Percentiles rank a stretch among this genome's conserved stretches.
These are phyloP conservation scores for Ceratocystis cacaofunesta DNA, from an alignment of 2,329 filamentous ascomycete species.

Conservation along the genomic window DNA sequence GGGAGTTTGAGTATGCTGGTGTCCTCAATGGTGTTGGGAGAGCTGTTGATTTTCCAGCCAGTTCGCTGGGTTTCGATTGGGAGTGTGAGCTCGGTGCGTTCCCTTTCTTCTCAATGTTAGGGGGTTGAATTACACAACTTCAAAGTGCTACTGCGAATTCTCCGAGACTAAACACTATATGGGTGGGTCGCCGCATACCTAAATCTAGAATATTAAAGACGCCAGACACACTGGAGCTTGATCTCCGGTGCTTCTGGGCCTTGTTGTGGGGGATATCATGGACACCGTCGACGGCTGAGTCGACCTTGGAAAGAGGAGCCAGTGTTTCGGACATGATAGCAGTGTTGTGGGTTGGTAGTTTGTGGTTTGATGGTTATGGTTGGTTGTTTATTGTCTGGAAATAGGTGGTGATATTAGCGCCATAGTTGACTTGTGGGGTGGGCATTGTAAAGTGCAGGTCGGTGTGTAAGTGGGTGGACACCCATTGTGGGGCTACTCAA, in stretches of 20 bases:
- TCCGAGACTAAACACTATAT: conserved; percentile 6
- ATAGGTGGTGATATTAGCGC: background rate
- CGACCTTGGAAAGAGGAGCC: conserved; percentile 63
- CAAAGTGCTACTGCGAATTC: background rate
- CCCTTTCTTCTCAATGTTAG: conserved; percentile 44
- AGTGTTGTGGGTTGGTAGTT: conserved; percentile 6
- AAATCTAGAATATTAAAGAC: conserved; percentile 67
- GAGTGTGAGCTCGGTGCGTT: conserved; percentile 56
- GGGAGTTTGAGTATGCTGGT: conserved; percentile 68
- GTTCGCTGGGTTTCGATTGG: conserved; percentile 73
- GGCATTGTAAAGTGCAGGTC: background rate
- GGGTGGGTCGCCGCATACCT: conserved; percentile 38
- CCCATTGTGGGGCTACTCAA: background rate
- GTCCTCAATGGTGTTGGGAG: conserved; percentile 63
- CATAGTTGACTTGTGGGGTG: background rate
- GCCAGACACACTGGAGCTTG: conserved; percentile 57
- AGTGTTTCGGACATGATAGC: conserved; percentile 28
- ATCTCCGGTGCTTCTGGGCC: conserved; percentile 49
- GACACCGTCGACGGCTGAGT: conserved; percentile 76
- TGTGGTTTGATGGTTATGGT: background rate
- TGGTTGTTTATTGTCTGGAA: background rate
- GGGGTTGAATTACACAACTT: background rate
- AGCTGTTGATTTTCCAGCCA: conserved; percentile 91
- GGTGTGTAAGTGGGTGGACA: conserved; percentile 2
- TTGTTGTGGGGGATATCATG: conserved; percentile 12